Conservation (phyloP, 208 protist species). For the Trypanosoma caninum region DNA sequence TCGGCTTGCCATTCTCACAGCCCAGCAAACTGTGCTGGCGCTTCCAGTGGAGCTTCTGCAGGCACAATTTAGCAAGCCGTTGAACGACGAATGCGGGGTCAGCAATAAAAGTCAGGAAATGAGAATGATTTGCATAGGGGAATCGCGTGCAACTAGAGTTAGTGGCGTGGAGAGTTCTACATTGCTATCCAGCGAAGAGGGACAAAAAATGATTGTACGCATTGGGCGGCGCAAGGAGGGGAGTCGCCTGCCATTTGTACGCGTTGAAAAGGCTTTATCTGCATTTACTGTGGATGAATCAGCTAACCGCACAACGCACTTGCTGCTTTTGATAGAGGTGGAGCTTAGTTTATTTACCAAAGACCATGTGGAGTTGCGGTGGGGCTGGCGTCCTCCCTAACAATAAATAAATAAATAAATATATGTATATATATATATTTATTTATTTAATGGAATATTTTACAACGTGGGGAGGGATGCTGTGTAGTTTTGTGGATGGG, state of each 20-base stretch:
- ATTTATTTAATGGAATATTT: no score
- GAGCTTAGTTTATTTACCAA: slow-evolving; percentile 21
- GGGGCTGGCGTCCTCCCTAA: slow-evolving; percentile 19
- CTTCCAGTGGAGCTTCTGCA: slow-evolving; percentile 25
- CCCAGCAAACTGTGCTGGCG: slow-evolving; percentile 25
- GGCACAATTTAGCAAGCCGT: slow-evolving; percentile 16
- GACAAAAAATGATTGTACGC: slow-evolving; percentile 19
- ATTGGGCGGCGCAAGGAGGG: slow-evolving; percentile 12
- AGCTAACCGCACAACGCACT: slow-evolving; percentile 3
- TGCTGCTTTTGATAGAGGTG: slow-evolving; percentile 17
- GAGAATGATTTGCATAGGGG: slow-evolving; percentile 21
- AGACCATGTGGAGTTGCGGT: slow-evolving; percentile 18
- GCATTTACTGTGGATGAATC: slow-evolving; percentile 19
- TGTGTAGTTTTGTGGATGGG: no score
- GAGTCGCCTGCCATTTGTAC: slow-evolving; percentile 10
- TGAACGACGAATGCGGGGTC: background rate
- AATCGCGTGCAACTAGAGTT: background rate
- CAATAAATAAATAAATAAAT: no score
- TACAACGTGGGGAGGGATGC: no score
- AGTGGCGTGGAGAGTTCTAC: background rate
- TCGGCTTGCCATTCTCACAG: slow-evolving; percentile 16
- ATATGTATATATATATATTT: no score
- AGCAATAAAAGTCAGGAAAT: background rate
- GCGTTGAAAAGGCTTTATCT: slow-evolving; percentile 21
- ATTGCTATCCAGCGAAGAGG: background rate